Conservation (phyloP, 495 filamentous ascomycete species). For the Xanthoparmelia taractica region DNA sequence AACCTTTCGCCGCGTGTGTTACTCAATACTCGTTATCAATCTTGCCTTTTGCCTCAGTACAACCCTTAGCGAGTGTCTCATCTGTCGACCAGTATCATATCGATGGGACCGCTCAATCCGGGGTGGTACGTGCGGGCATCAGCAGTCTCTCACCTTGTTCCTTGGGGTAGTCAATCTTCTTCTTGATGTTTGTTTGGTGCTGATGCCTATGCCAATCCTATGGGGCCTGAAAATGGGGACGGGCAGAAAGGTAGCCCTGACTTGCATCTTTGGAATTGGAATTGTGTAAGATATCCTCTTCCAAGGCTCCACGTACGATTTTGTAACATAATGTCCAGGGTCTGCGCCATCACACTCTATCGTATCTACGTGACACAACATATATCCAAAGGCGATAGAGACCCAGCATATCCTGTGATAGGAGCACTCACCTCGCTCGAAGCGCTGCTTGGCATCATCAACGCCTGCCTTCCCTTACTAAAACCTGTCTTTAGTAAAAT, state of each 20-base stretch:
- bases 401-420: conserved; percentile 10
- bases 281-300: conserved; percentile 10
- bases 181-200: conserved; percentile 34
- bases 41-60: conserved; percentile 10
- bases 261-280: conserved; percentile 21
- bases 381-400: conserved; percentile 9
- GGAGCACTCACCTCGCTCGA: conserved; percentile 17
- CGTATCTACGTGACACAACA: conserved; percentile 13
- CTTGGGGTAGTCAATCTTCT: conserved; percentile 31
- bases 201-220: conserved; percentile 39
- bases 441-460: conserved; percentile 17
- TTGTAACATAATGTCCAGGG: conserved; percentile 1
- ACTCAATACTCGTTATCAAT: conserved; percentile 24
- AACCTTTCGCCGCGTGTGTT: conserved; percentile 30
- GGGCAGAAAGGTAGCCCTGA: conserved; percentile 29
- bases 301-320: background rate
- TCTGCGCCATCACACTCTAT: conserved; percentile 18
- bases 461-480: conserved; percentile 20
- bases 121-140: conserved; percentile 27
- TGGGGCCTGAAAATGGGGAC: conserved; percentile 34
- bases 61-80: conserved; percentile 31
- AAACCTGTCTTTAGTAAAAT: conserved; percentile 18
- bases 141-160: conserved; percentile 29
- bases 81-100: conserved; percentile 32
- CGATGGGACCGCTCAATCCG: conserved; percentile 29